Conservation (phyloP, 2,329 filamentous ascomycete species). For the Microcyclospora tardicrescens region DNA sequence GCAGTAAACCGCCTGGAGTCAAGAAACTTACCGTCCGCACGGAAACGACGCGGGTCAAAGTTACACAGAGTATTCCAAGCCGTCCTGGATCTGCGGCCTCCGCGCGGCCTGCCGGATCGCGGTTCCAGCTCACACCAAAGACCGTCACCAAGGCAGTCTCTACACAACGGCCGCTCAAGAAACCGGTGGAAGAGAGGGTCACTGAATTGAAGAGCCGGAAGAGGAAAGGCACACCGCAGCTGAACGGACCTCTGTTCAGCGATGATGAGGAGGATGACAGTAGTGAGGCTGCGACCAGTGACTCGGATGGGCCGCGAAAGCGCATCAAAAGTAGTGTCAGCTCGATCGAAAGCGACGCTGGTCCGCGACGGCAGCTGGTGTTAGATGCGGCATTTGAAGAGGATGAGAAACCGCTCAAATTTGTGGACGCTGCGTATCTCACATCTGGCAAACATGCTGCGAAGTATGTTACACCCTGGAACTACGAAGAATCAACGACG, state of each 20-base stretch:
- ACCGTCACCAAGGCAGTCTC: background rate
- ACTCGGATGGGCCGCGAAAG: conserved; percentile 22
- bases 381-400: conserved; percentile 12
- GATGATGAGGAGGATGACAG: conserved; percentile 20
- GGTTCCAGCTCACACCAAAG: conserved; percentile 2
- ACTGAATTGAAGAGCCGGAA: conserved; percentile 12
- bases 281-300: conserved; percentile 18
- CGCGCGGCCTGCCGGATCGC: conserved; percentile 3
- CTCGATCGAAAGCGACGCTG: conserved; percentile 16
- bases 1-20: background rate
- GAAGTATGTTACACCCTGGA: conserved; percentile 38
- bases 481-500: conserved; percentile 26
- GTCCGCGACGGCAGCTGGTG: conserved; percentile 12
- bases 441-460: conserved; percentile 26
- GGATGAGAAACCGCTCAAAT: conserved; percentile 18
- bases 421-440: conserved; percentile 30
- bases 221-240: conserved; percentile 23
- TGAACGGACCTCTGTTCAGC: conserved; percentile 20
- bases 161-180: conserved; percentile 1
- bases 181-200: conserved; percentile 5
- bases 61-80: conserved; percentile 16
- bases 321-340: conserved; percentile 24
- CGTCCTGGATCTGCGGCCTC: conserved; percentile 6
- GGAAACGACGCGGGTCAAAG: conserved; percentile 6
- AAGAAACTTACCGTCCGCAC: conserved; percentile 1